A percentile compares a stretch with the other conserved stretches of the same genome.
Evolutionary conservation across 179 eudicot genomes (phyloP).

Genomic region (Camellia oleifera): DNA sequence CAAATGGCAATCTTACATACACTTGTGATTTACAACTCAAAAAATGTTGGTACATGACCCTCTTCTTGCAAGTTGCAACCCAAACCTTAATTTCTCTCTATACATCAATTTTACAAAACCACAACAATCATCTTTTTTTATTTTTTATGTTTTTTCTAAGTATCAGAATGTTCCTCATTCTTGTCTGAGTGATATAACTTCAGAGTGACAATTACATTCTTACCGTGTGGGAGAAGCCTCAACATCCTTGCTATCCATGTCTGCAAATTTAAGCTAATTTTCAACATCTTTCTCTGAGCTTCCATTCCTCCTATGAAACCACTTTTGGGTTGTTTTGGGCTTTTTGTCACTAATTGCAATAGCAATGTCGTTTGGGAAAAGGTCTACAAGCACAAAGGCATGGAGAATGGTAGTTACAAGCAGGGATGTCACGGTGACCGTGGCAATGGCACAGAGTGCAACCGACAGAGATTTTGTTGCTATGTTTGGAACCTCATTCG

Average conservation of each 20-base stretch:
- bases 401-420: slow-evolving; percentile 62
- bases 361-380: slow-evolving; percentile 87
- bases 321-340: slow-evolving; percentile 36
- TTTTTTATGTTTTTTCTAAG: not conserved
- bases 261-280: slow-evolving; percentile 40
- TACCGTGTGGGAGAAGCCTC: slow-evolving; percentile 6
- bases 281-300: slow-evolving; percentile 52
- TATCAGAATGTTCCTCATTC: not conserved
- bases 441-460: slow-evolving; percentile 40
- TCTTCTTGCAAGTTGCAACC: not conserved
- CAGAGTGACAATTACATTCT: not conserved
- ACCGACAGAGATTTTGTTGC: slow-evolving; percentile 45
- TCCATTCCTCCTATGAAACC: slow-evolving; percentile 50
- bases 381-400: slow-evolving; percentile 58
- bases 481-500: slow-evolving; percentile 49
- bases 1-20: not conserved
- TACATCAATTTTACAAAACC: slow-evolving; percentile 10
- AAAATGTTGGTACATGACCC: not conserved
- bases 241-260: slow-evolving; percentile 24
- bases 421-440: slow-evolving; percentile 48
- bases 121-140: not conserved
- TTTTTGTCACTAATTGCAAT: slow-evolving; percentile 71
- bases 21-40: not conserved
- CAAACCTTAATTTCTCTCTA: not conserved
- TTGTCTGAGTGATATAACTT: not conserved